phyloP scores from a whole-genome alignment of 768 basidiomycete genomes.

The Naganishia vaughanmartiniae region DNA sequence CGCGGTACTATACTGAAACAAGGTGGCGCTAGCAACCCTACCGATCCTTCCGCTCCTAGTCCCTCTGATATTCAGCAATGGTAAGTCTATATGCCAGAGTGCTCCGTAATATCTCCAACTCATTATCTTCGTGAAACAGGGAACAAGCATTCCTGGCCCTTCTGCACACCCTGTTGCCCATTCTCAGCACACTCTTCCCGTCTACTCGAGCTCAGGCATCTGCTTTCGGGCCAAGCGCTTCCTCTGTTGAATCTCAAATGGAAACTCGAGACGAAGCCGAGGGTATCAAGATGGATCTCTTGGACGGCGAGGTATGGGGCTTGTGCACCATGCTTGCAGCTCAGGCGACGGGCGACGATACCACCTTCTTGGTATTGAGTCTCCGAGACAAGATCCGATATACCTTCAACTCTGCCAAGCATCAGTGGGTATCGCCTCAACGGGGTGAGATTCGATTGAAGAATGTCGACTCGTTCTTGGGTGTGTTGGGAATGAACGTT shows the following conservation, averaged over 20 bases:
- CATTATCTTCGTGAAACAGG: conserved; percentile 56
- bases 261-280: conserved; percentile 40
- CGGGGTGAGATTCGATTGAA: conserved; percentile 72
- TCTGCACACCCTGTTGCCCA: conserved; percentile 72
- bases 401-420: conserved; percentile 74
- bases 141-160: conserved; percentile 82
- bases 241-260: conserved; percentile 27
- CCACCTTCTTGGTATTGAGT: conserved; percentile 76
- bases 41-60: conserved; percentile 54
- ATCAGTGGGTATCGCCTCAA: conserved; percentile 66
- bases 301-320: conserved; percentile 52
- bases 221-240: conserved; percentile 51
- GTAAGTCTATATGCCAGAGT: conserved; percentile 52
- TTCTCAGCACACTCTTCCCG: conserved; percentile 80
- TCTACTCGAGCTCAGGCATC: conserved; percentile 62
- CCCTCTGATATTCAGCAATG: conserved; percentile 68
- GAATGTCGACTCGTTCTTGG: conserved; percentile 77
- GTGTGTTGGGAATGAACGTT: conserved; percentile 44
- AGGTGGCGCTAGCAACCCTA: conserved; percentile 39
- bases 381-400: conserved; percentile 84
- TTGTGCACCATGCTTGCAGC: conserved; percentile 63
- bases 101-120: conserved; percentile 29
- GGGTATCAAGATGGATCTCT: conserved; percentile 48
- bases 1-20: conserved; percentile 76
- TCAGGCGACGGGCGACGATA: conserved; percentile 74